Conservation (phyloP, 2,329 filamentous ascomycete genomes). For the Trematosphaeria pertusa region DNA sequence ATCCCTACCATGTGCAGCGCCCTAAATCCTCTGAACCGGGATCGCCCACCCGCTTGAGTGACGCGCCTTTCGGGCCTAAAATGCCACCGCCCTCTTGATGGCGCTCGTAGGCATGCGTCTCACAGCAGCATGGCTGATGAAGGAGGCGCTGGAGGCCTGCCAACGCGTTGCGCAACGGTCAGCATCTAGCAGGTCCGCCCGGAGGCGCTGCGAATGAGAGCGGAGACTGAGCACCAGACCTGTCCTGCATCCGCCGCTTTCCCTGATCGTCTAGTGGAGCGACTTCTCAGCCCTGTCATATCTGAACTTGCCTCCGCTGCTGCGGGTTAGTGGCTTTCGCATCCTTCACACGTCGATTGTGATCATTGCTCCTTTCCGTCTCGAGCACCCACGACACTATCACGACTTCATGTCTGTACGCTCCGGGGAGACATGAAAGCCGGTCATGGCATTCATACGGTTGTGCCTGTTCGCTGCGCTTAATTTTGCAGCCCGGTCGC, state of each 20-base stretch:
- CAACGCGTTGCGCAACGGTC: constrained; percentile 34
- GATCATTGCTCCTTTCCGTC: constrained; percentile 17
- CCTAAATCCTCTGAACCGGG: constrained; percentile 7
- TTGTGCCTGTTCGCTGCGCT: constrained; percentile 34
- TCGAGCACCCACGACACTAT: constrained; percentile 17
- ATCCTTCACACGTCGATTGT: constrained; percentile 5
- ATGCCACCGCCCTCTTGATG: constrained; percentile 21
- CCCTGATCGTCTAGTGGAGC: constrained; percentile 19
- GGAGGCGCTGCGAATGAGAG: constrained; percentile 27
- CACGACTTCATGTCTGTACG: constrained; percentile 25
- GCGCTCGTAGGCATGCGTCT: constrained; percentile 36
- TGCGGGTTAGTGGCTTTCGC: constrained; percentile 15
- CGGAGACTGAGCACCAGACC: constrained; percentile 16
- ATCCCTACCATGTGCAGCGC: constrained; percentile 3
- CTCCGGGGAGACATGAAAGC: constrained; percentile 31
- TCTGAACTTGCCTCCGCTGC: constrained; percentile 22
- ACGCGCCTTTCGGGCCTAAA: constrained; percentile 23
- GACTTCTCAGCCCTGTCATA: constrained; percentile 38
- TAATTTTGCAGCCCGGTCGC: constrained; percentile 33
- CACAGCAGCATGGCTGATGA: constrained; percentile 35
- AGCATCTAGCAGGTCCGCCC: constrained; percentile 18
- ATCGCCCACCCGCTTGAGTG: constrained; percentile 11
- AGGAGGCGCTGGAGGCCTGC: constrained; percentile 25
- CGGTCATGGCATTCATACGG: constrained; percentile 40
- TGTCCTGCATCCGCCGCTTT: constrained; percentile 24